Evolutionary conservation across 1,284 basidiomycete species (phyloP).

Genomic region (Puccinia brachypodii): DNA sequence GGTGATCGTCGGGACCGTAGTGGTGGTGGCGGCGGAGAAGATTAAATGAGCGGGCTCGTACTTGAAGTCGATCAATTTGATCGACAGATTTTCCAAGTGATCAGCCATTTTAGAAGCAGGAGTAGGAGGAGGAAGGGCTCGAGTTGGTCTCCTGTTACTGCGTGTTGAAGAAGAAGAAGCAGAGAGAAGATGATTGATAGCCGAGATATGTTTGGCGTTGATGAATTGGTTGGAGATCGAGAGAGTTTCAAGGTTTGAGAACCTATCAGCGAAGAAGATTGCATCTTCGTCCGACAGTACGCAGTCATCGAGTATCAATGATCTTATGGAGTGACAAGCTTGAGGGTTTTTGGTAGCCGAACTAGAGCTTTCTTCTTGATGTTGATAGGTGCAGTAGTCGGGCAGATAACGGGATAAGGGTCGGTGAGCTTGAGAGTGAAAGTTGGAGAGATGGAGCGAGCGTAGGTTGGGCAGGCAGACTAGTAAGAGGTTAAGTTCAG

Average conservation of each 20-base stretch:
- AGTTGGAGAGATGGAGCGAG: slow-evolving; percentile 12
- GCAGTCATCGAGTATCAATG: neutral
- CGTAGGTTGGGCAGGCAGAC: slow-evolving; percentile 6
- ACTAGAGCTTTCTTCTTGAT: too few species aligned
- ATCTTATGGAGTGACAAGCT: neutral
- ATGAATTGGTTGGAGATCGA: neutral
- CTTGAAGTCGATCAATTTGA: neutral
- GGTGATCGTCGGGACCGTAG: neutral
- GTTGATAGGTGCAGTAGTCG: too few species aligned
- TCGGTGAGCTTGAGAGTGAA: neutral
- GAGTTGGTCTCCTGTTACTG: too few species aligned
- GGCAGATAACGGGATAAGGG: neutral
- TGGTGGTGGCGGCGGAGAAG: neutral
- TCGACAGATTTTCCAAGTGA: neutral
- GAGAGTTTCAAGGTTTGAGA: neutral
- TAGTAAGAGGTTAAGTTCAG: slow-evolving; percentile 10
- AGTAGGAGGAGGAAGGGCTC: neutral
- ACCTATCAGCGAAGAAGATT: neutral
- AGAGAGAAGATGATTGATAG: neutral
- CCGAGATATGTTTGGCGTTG: neutral
- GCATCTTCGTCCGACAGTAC: neutral
- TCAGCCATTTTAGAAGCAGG: neutral
- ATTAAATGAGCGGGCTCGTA: neutral
- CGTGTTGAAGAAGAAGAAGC: too few species aligned
- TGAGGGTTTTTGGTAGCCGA: neutral